These are phyloP conservation scores for Aspergillus wentii DNA, from an alignment of 495 filamentous ascomycete genomes.

Conservation along the genomic window DNA sequence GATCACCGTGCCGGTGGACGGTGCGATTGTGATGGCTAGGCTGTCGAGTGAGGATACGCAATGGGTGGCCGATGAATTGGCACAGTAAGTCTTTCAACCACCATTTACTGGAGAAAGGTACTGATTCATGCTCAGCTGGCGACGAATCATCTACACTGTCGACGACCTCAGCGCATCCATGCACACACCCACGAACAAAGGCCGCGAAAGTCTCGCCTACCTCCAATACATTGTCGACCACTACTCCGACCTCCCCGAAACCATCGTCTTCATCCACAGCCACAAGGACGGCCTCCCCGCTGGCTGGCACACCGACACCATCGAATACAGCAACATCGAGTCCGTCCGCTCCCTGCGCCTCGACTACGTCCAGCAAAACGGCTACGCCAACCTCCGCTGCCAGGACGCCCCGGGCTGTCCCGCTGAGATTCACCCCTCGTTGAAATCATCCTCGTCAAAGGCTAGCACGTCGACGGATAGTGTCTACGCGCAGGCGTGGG, in stretches of 20 bases:
- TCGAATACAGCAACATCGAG: conserved; percentile 40
- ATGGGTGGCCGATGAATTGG: conserved; percentile 35
- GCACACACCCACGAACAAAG: conserved; percentile 43
- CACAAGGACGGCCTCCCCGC: conserved; percentile 34
- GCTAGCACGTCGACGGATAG: conserved; percentile 45
- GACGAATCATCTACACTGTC: conserved; percentile 41
- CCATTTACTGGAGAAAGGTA: neutral
- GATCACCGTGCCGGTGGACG: conserved; percentile 34
- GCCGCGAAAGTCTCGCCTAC: conserved; percentile 43
- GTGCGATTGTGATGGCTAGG: conserved; percentile 39
- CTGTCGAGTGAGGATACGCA: conserved; percentile 31
- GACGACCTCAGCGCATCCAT: conserved; percentile 30
- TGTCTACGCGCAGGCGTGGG: conserved; percentile 39
- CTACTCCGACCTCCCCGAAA: conserved; percentile 37
- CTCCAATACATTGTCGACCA: conserved; percentile 45
- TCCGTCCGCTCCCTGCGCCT: conserved; percentile 33
- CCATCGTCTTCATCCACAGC: conserved; percentile 40
- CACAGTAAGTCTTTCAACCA: conserved; percentile 28
- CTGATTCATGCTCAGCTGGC: conserved; percentile 30
- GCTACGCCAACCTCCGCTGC: conserved; percentile 40
- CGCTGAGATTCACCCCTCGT: conserved; percentile 36
- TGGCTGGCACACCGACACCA: conserved; percentile 45
- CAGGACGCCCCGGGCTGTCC: conserved; percentile 37
- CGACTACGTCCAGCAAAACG: conserved; percentile 29
- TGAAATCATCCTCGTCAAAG: conserved; percentile 39